phyloP scores from a whole-genome alignment of 108 stramenopile genomes.

The Stephanodiscus minutulus region DNA sequence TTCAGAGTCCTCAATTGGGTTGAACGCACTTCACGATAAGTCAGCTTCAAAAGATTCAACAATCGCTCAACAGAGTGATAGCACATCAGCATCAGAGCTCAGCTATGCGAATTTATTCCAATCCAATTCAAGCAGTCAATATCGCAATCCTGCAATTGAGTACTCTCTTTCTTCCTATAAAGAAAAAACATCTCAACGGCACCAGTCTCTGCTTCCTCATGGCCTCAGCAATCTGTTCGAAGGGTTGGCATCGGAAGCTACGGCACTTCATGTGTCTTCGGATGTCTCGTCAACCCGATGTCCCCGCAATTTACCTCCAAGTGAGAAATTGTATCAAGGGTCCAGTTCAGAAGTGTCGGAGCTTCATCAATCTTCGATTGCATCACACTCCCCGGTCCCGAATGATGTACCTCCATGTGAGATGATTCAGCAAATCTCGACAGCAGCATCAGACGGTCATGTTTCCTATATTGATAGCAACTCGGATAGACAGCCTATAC shows the following conservation, averaged over 20 bases:
- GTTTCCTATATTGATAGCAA: neutral
- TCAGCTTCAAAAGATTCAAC: neutral
- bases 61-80: conserved; percentile 11
- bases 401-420: neutral
- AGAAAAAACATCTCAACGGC: neutral
- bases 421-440: neutral
- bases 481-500: neutral
- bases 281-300: conserved; percentile 7
- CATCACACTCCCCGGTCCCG: neutral
- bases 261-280: neutral
- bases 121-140: neutral
- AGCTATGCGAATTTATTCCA: conserved; percentile 2
- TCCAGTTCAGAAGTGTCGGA: conserved; percentile 3
- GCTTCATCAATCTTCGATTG: neutral
- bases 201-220: neutral
- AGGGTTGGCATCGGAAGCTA: neutral
- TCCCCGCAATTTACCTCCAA: neutral
- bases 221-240: neutral
- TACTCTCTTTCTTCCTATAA: conserved; percentile 1
- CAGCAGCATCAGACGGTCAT: neutral
- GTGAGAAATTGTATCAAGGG: conserved; percentile 1
- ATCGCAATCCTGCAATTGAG: conserved; percentile 1
- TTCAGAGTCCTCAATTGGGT: neutral
- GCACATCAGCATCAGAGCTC: neutral
- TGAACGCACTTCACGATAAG: neutral